Evolutionary conservation across 768 basidiomycete species (phyloP), one percentile per base, ranked within the genome.

Genomic region (Amanita thiersii): DNA sequence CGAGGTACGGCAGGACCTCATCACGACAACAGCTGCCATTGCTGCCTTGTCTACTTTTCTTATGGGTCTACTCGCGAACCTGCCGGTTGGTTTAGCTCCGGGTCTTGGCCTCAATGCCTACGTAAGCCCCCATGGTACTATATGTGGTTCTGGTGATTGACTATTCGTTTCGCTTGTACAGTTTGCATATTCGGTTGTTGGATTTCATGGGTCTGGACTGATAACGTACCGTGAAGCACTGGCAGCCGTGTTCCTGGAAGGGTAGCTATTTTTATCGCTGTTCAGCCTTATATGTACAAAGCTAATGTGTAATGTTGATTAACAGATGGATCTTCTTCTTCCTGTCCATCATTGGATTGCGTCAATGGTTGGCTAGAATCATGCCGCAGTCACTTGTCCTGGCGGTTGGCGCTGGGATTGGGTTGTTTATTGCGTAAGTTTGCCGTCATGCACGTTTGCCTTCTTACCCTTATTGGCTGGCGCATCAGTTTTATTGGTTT

Each of bases 131-230:
- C 24, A 57, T 20, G 20, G 39, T 35, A 31, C 34, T 43, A n/a
- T 47, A 21, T 33, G 7, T 39, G 26, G 14, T 9, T 33, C 8
- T 7, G 30, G 25, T 21, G 12, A 11, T 17, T 7, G 11, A 29
- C 33, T 25, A 23, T 31, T 37, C 25, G 43, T 26, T 39, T 29
- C 17, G 7, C 28, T 31, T 18, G 18, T 45, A 3, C 53, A 89
- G 83, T 90, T 92, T 61, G 70, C 89, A 2, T 92, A 88, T 60
- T 88, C 86, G 12, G 78, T 91, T 10, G 89, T 92, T 18, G 89
- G 89, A 9, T 82, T 80, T 63, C 81, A 88, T 51, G 88, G 89
- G 2, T 70, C 72, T 36, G 80, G 80, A 4, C 69, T 73, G 39
- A 78, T 90, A 54, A 69, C 73, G 6, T 92, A 88, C 56, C 68